phyloP scores from a whole-genome alignment of 257 asterid genomes.

The Solanum chilense region DNA sequence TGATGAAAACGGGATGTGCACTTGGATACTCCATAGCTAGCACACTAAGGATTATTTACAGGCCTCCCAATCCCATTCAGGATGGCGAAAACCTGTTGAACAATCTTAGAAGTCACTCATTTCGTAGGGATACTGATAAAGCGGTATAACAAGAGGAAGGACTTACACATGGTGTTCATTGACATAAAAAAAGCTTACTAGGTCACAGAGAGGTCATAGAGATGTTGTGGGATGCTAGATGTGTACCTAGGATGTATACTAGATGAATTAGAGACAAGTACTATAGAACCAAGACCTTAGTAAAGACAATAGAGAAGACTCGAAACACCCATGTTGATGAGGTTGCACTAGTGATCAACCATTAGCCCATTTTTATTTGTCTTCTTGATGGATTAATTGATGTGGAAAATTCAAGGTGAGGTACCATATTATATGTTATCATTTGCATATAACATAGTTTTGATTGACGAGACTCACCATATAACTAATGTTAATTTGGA shows the following conservation, averaged over 20 bases:
- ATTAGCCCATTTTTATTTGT: neutral
- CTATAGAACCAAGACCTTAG: neutral
- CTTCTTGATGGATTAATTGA: neutral
- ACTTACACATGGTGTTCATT: neutral
- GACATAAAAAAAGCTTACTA: neutral
- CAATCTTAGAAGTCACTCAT: neutral
- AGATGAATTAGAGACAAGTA: neutral
- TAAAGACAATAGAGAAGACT: neutral
- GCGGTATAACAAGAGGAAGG: neutral
- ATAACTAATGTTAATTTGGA: neutral
- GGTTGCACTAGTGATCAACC: neutral
- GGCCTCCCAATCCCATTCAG: neutral
- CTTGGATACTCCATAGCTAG: neutral
- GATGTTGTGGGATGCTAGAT: neutral
- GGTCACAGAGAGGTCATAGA: neutral
- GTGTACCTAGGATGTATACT: neutral
- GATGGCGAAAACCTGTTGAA: neutral
- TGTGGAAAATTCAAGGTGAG: neutral
- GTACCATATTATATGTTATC: neutral
- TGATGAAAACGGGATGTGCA: neutral
- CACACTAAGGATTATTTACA: too few species aligned
- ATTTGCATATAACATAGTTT: neutral
- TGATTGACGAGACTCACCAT: neutral
- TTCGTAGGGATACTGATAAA: neutral
- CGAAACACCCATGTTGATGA: neutral